Base-by-base conservation (phyloP, 2,329 filamentous ascomycete genomes). In the Microsporum audouinii region DNA sequence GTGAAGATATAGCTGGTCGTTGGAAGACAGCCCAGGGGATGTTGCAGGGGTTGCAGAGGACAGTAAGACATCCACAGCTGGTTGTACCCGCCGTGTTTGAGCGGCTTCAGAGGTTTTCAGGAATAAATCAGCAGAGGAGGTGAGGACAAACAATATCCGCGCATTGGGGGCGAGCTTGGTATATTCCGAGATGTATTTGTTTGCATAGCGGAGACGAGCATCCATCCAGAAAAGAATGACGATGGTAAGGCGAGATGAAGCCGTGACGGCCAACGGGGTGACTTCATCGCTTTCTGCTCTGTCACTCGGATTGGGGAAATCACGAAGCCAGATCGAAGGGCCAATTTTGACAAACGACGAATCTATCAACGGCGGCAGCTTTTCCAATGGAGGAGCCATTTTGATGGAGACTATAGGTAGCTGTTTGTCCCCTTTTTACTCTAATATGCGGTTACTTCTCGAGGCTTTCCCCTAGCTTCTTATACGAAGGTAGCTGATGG, bases 161-260 rank as follows among this genome's bases (percentile, higher is more conserved):
- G 77, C 70, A 8, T 68, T 66, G 5, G 79, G 78, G 45, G 73
- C 75, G 3, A 79, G 70, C 0, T 67, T 69, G 31, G 71, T 68
- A 66, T 81, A 80, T 59, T 73, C 70, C 1, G 68, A 61, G n/a
- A 77, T 71, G 65, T 80, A 82, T 70, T 81, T 81, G 58, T 72
- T 66, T 33, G 79, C 69, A 53, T 78, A 74, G 14, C 74, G 72
- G 1, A 72, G 66, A 5, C 68, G 66, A 1, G 78, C 79, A 57
- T 76, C 76, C 70, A 80, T 78, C 79, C 79, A 81, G 63, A 78
- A 73, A 58, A 78, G 69, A 60, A 81, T 67, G 59, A 81, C 70
- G 31, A 80, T 73, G 53, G 72, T 72, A 17, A 71, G 71, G 2
- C 17, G 17, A n/a, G 60, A 31, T 39, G 33, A 57, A 27, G 65